These are phyloP conservation scores for Eucalyptus grandis DNA, from an alignment of 345 rosid genomes.

Conservation along the genomic window DNA sequence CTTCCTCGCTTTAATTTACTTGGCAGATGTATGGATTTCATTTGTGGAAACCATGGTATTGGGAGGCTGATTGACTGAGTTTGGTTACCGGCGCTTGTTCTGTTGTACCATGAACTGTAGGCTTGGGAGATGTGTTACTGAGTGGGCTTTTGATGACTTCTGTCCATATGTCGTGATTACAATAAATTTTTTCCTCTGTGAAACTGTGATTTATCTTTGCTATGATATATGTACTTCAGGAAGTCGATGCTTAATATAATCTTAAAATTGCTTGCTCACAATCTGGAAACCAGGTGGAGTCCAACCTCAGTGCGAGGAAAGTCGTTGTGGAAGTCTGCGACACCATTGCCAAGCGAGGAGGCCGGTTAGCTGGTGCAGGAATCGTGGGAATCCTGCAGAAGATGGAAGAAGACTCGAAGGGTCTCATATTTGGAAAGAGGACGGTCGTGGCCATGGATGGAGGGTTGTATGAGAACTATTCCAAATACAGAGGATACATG, in stretches of 20 bases:
- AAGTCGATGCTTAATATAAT: background rate
- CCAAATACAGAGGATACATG: slow-evolving; percentile 57
- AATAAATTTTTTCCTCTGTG: background rate
- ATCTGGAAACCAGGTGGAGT: slow-evolving; percentile 29
- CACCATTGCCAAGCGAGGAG: slow-evolving; percentile 57
- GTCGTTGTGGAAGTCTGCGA: slow-evolving; percentile 48
- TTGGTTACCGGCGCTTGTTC: background rate
- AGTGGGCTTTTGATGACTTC: background rate
- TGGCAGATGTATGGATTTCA: background rate
- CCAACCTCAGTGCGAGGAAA: slow-evolving; percentile 34
- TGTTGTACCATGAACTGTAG: background rate
- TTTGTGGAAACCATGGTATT: background rate
- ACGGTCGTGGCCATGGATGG: slow-evolving; percentile 90
- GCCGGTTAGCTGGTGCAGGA: slow-evolving; percentile 83
- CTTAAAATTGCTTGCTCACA: background rate
- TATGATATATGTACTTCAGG: background rate
- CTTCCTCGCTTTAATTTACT: background rate
- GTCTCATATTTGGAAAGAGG: slow-evolving; percentile 36
- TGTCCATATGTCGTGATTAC: background rate
- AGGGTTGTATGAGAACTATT: slow-evolving; percentile 61
- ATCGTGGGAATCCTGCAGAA: slow-evolving; percentile 77
- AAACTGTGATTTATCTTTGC: background rate
- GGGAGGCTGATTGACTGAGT: background rate
- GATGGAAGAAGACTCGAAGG: slow-evolving; percentile 58
- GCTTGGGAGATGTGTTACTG: background rate